A percentile compares a stretch with the other conserved stretches of the same genome.
These are phyloP conservation scores for Zasmidium citrigriseum DNA, from an alignment of 2,329 filamentous ascomycete species.

Conservation along the genomic window DNA sequence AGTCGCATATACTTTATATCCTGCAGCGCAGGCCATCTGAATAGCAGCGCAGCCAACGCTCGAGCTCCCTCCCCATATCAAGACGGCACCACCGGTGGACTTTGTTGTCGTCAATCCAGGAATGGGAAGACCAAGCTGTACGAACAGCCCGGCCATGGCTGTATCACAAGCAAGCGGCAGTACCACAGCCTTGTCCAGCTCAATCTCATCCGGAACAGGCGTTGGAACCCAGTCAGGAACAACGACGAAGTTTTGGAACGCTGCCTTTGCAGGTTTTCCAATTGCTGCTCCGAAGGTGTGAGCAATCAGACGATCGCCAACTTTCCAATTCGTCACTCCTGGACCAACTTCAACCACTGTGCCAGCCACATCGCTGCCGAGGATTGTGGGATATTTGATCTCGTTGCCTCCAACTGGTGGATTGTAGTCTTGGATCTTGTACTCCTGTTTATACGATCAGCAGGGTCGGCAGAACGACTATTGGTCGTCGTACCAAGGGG, in stretches of 20 bases:
- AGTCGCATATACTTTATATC: conserved; percentile 41
- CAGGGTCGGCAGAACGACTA: too few species aligned
- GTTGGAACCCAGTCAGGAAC: neutral
- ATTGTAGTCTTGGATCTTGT: conserved; percentile 33
- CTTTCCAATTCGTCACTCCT: conserved; percentile 20
- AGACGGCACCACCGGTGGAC: conserved; percentile 32
- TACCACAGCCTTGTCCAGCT: conserved; percentile 1
- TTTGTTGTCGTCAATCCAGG: neutral
- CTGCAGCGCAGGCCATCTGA: conserved; percentile 52
- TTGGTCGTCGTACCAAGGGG: conserved; percentile 11
- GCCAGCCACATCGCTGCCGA: conserved; percentile 30
- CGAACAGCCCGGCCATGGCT: conserved; percentile 9
- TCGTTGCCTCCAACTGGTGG: conserved; percentile 15
- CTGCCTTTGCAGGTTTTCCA: conserved; percentile 4
- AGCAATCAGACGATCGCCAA: conserved; percentile 9
- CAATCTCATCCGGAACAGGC: neutral
- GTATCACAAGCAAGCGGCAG: conserved; percentile 13
- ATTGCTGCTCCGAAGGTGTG: conserved; percentile 2
- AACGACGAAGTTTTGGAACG: conserved; percentile 8
- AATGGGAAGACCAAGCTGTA: conserved; percentile 8
- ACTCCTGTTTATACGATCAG: too few species aligned
- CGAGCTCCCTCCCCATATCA: conserved; percentile 56
- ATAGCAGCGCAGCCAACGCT: conserved; percentile 54
- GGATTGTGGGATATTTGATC: conserved; percentile 31
- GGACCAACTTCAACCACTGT: conserved; percentile 30